Evolutionary conservation across 2,329 filamentous ascomycete species (phyloP), one percentile per base, ranked within the genome.

Genomic region (Fusarium pilosicola): DNA sequence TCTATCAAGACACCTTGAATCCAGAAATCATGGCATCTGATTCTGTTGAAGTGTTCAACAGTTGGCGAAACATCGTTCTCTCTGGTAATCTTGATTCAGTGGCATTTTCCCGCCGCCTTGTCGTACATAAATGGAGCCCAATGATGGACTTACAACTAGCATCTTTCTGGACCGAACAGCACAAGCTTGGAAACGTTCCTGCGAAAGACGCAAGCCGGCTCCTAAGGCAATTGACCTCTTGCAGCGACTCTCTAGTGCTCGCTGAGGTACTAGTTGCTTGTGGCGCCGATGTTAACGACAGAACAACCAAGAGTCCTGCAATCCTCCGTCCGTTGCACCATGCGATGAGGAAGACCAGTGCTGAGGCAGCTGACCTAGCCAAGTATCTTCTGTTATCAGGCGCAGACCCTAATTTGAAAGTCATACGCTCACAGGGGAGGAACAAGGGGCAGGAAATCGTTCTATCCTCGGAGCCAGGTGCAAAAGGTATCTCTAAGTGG

Each of bases 261-360:
- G 54, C 54, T 26, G 3, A 24, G 3, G 28, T 8, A 7, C n/a
- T 57, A 14, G 1, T 57, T 4, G 12, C 22, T 12, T 57, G 28
- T 13, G 54, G 54, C 0, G 54, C 54, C 3, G 28, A 57, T 10
- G 54, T 26, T 10, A 44, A 56, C 38, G 32, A 30, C 20, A 54
- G 18, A 30, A 1, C 3, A 39, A 5, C 0, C 2, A 54, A n/a
- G 0, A 5, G 1, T 5, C 4, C 0, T 12, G 4, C 13, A 5
- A 6, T 0, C 3, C 39, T 22, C 13, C 0, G 0, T 22, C 36
- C 52, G 1, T 8, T 56, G 1, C 11, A 56, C 7, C 0, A 0
- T 11, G 54, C 13, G 7, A 1, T 12, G 0, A 44, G n/a, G n/a
- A 57, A 44, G 13, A 18, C 6, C 0, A 34, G 3, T 2, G 15